phyloP scores from a whole-genome alignment of 2,329 filamentous ascomycete genomes.

The Ceratocystis ficicola region DNA sequence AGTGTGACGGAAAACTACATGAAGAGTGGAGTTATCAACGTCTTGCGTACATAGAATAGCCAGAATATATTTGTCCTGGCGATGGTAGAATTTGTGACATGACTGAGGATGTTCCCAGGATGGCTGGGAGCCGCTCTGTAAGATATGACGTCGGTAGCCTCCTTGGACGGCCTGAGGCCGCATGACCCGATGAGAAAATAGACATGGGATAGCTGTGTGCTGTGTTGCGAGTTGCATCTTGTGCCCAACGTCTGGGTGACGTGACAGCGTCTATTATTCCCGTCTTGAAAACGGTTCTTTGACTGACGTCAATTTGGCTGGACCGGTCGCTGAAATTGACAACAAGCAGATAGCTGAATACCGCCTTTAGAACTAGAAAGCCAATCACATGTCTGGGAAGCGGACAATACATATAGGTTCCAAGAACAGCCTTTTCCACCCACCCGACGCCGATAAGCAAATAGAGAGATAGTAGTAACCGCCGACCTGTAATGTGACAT shows the following conservation, averaged over 20 bases:
- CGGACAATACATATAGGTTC: too few species aligned
- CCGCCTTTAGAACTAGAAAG: too few species aligned
- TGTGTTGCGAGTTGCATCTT: not conserved
- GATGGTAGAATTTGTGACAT: not conserved
- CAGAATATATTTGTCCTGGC: slow-evolving; percentile 22
- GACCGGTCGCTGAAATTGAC: too few species aligned
- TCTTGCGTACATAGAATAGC: slow-evolving; percentile 6
- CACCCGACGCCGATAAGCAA: not conserved
- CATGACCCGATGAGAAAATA: not conserved
- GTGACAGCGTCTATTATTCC: too few species aligned
- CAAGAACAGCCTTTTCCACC: not conserved
- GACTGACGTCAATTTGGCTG: too few species aligned
- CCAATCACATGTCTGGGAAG: not conserved
- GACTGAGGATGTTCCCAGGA: slow-evolving; percentile 10
- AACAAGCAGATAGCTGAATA: too few species aligned
- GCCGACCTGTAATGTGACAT: not conserved
- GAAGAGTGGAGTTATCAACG: slow-evolving; percentile 12
- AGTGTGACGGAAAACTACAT: slow-evolving; percentile 12
- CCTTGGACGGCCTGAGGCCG: slow-evolving; percentile 6
- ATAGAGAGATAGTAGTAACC: not conserved
- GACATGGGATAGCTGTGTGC: not conserved
- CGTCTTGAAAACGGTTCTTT: too few species aligned
- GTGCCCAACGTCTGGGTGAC: too few species aligned
- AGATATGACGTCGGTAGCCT: slow-evolving; percentile 18
- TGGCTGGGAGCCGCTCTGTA: slow-evolving; percentile 15